These are phyloP conservation scores for Didymella arachidicola DNA, from an alignment of 2,329 filamentous ascomycete species.

Conservation along the genomic window DNA sequence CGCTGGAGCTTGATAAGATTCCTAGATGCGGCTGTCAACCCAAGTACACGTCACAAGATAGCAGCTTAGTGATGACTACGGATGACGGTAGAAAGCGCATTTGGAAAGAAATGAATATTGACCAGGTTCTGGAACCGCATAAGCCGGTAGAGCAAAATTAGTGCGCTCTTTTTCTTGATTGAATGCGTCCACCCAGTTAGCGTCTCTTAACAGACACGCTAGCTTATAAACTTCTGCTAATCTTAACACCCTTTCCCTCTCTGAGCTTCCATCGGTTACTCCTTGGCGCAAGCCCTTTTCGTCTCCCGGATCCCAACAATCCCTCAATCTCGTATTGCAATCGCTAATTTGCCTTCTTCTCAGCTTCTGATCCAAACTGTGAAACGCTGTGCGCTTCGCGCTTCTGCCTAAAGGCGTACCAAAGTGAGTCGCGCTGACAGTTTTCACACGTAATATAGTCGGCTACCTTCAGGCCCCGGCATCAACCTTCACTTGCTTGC, in stretches of 20 bases:
- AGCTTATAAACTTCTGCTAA: constrained; percentile 40
- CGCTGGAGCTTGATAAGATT: not conserved
- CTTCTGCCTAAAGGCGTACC: constrained; percentile 1
- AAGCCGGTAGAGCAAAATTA: constrained; percentile 22
- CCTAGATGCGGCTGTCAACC: not conserved
- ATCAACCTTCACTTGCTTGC: not conserved
- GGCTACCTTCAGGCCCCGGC: not conserved
- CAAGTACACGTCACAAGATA: not conserved
- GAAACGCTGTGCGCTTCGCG: constrained; percentile 3
- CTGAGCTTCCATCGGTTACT: constrained; percentile 22
- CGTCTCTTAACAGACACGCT: constrained; percentile 24
- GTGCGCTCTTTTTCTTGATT: constrained; percentile 37
- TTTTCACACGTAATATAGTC: constrained; percentile 7
- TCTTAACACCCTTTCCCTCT: constrained; percentile 29
- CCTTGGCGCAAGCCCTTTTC: constrained; percentile 19
- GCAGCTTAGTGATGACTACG: constrained; percentile 7
- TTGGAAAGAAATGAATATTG: constrained; percentile 21
- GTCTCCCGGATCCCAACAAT: constrained; percentile 19
- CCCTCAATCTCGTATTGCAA: constrained; percentile 18
- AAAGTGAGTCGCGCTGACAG: constrained; percentile 5
- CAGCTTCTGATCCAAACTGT: constrained; percentile 5
- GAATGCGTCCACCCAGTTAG: constrained; percentile 42
- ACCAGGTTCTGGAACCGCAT: constrained; percentile 24
- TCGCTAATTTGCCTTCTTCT: constrained; percentile 10
- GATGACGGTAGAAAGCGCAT: constrained; percentile 13